These are phyloP conservation scores for Entonaema liquescens DNA, from an alignment of 495 filamentous ascomycete genomes.

Conservation along the genomic window DNA sequence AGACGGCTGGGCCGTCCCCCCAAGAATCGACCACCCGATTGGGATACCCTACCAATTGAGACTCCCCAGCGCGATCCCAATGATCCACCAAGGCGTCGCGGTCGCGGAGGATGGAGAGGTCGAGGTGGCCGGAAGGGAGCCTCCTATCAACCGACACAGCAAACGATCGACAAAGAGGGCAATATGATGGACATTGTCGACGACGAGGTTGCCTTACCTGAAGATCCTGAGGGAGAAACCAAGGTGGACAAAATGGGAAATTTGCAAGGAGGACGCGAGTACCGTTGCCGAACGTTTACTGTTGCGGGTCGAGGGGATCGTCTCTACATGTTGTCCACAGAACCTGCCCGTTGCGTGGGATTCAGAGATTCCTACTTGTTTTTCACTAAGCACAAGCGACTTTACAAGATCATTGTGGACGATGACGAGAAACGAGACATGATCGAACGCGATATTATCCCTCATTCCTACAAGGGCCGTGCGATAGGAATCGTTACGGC, in stretches of 20 bases:
- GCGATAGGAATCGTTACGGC: constrained; percentile 98
- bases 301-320: constrained; percentile 82
- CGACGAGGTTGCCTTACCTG: constrained; percentile 89
- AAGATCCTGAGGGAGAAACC: constrained; percentile 86
- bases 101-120: constrained; percentile 72
- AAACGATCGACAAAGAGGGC: constrained; percentile 93
- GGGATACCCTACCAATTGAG: constrained; percentile 68
- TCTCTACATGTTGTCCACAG: constrained; percentile 97
- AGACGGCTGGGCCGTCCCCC: constrained; percentile 86
- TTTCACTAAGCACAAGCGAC: constrained; percentile 94
- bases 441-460: constrained; percentile 93
- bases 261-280: constrained; percentile 83
- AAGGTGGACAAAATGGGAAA: constrained; percentile 92
- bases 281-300: constrained; percentile 92
- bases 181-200: constrained; percentile 89
- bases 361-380: constrained; percentile 98
- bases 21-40: constrained; percentile 81
- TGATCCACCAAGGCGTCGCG: constrained; percentile 68
- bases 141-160: constrained; percentile 73
- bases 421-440: constrained; percentile 92
- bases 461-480: constrained; percentile 96
- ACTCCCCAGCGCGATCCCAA: constrained; percentile 62
- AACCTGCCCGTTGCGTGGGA: constrained; percentile 93
- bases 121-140: constrained; percentile 79
- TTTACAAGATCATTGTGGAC: constrained; percentile 95